Percentiles rank a stretch among this genome's conserved stretches.
phyloP scores from a whole-genome alignment of 2,329 filamentous ascomycete genomes.

The Rutstroemia sp. region DNA sequence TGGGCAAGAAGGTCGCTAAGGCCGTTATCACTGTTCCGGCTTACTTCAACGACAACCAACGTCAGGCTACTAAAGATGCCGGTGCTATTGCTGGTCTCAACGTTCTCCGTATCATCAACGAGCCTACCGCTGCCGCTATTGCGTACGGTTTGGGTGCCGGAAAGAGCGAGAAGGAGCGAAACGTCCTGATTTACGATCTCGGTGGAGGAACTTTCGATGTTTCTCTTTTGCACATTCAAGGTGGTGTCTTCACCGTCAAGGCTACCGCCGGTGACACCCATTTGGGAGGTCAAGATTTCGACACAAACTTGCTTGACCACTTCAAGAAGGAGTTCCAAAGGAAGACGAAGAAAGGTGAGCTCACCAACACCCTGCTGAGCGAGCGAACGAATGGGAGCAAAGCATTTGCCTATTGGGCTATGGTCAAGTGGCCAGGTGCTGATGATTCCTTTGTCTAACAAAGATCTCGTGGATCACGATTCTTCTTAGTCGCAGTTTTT shows the following conservation, averaged over 20 bases:
- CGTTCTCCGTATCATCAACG: slow-evolving; percentile 99
- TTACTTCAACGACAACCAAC: slow-evolving; percentile 99
- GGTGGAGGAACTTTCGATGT: slow-evolving; percentile 99
- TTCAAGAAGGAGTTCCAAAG: slow-evolving; percentile 91
- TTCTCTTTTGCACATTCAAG: slow-evolving; percentile 96
- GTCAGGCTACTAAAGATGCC: slow-evolving; percentile 98
- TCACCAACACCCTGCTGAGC: background rate
- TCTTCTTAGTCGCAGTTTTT: no score
- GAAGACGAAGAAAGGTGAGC: background rate
- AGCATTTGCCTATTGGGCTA: background rate
- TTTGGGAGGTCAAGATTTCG: slow-evolving; percentile 92
- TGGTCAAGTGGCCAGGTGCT: no score
- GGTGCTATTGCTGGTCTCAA: slow-evolving; percentile 96
- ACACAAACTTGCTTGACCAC: slow-evolving; percentile 90
- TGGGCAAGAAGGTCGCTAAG: slow-evolving; percentile 98
- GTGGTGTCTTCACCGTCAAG: slow-evolving; percentile 98
- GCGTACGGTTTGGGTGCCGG: slow-evolving; percentile 94
- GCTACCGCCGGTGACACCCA: slow-evolving; percentile 97
- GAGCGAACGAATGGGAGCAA: background rate
- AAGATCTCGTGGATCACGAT: no score
- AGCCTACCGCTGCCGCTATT: slow-evolving; percentile 96
- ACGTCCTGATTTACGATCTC: slow-evolving; percentile 99
- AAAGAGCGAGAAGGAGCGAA: slow-evolving; percentile 96
- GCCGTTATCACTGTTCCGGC: slow-evolving; percentile 97
- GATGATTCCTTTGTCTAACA: no score